These are phyloP conservation scores for Emmonsiellopsis sp. DNA, from an alignment of 2,329 filamentous ascomycete genomes.

Conservation along the genomic window DNA sequence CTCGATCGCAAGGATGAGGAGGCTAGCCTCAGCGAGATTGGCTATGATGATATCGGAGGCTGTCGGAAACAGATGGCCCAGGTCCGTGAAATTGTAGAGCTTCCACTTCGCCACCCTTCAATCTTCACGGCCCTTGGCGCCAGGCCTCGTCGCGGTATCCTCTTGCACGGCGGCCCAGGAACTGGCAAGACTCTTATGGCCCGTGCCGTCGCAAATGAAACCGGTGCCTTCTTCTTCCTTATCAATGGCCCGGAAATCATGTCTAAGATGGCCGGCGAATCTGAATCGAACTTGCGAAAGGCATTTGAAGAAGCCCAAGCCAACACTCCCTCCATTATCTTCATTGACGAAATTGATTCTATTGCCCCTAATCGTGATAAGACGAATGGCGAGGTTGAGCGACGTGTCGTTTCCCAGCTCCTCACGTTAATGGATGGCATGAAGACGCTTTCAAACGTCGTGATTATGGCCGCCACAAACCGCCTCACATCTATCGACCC, in stretches of 20 bases:
- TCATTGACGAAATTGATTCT: conserved; percentile 98
- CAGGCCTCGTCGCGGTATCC: conserved; percentile 95
- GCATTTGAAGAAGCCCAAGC: conserved; percentile 99
- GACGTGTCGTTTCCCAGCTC: conserved; percentile 94
- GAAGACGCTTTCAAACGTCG: conserved; percentile 97
- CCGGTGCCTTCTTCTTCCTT: conserved; percentile 97
- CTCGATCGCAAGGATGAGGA: conserved; percentile 99
- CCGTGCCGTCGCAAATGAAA: conserved; percentile 96
- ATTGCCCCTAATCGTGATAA: conserved; percentile 99
- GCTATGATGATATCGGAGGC: conserved; percentile 98
- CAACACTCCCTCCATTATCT: conserved; percentile 98
- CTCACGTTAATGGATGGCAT: conserved; percentile 98
- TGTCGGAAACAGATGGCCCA: conserved; percentile 99
- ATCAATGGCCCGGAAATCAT: conserved; percentile 99
- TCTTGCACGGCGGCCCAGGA: conserved; percentile 93
- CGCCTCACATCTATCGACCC: conserved; percentile 98
- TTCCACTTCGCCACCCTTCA: conserved; percentile 91
- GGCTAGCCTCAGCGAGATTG: conserved; percentile 97
- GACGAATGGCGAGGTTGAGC: conserved; percentile 98
- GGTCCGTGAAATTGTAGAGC: conserved; percentile 96
- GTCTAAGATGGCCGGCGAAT: conserved; percentile 99
- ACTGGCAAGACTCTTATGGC: conserved; percentile 99
- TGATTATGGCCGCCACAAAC: conserved; percentile 99
- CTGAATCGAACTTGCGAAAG: conserved; percentile 94
- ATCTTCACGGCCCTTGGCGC: conserved; percentile 99